These are phyloP conservation scores for Colletotrichum noveboracense DNA, from an alignment of 2,329 filamentous ascomycete species.

Conservation along the genomic window DNA sequence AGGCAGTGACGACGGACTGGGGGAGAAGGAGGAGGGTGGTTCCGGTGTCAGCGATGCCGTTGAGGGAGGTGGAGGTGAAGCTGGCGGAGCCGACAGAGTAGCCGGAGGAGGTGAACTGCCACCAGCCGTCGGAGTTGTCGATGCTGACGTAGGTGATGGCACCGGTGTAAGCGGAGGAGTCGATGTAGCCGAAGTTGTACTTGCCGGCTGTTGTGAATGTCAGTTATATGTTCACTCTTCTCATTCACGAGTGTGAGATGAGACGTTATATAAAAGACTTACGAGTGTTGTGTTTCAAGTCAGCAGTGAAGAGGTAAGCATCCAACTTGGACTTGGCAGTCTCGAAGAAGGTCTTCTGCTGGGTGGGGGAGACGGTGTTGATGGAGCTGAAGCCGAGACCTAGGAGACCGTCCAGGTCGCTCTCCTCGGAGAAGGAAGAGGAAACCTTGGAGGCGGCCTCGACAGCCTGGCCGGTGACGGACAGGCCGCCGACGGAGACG, in stretches of 20 bases:
- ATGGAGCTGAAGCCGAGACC: slow-evolving; percentile 66
- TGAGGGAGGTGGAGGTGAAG: slow-evolving; percentile 21
- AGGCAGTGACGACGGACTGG: slow-evolving; percentile 24
- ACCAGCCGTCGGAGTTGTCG: slow-evolving; percentile 63
- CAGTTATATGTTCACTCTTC: background rate
- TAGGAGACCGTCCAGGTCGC: slow-evolving; percentile 62
- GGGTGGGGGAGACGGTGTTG: slow-evolving; percentile 37
- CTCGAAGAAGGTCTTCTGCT: slow-evolving; percentile 31
- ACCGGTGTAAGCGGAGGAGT: slow-evolving; percentile 60
- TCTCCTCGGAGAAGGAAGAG: slow-evolving; percentile 27
- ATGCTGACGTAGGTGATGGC: slow-evolving; percentile 62
- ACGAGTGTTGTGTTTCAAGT: slow-evolving; percentile 21
- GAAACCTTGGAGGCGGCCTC: slow-evolving; percentile 33
- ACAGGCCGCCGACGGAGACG: slow-evolving; percentile 33
- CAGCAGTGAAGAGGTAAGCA: slow-evolving; percentile 19
- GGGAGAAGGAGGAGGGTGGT: slow-evolving; percentile 32
- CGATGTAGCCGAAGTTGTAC: slow-evolving; percentile 53
- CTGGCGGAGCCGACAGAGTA: slow-evolving; percentile 23
- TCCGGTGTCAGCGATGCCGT: slow-evolving; percentile 29
- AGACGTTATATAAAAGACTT: background rate
- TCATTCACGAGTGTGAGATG: background rate
- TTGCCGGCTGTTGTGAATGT: slow-evolving; percentile 35
- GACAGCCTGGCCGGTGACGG: slow-evolving; percentile 32
- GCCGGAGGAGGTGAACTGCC: slow-evolving; percentile 55
- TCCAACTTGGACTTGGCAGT: slow-evolving; percentile 20